phyloP scores from a whole-genome alignment of 768 basidiomycete species.

The Polyporus arcularius region DNA sequence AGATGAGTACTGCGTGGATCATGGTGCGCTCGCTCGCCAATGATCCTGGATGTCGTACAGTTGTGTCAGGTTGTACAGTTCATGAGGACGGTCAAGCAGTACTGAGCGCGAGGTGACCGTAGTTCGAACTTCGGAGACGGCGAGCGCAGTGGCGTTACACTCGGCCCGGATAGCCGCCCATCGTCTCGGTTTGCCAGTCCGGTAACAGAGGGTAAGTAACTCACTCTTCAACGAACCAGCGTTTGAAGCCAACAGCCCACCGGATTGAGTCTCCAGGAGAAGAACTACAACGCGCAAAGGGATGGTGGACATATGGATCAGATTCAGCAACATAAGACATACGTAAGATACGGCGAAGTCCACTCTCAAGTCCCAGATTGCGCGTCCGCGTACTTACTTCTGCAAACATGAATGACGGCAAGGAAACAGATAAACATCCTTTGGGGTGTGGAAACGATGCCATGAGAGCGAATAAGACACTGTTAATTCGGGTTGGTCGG shows the following conservation, averaged over 20 bases:
- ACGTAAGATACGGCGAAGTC: neutral
- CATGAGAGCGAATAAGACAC: too few species aligned
- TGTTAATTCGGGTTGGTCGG: neutral
- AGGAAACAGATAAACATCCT: too few species aligned
- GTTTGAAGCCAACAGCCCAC: too few species aligned
- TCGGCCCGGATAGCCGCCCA: neutral
- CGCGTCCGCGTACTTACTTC: too few species aligned
- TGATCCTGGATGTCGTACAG: neutral
- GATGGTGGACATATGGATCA: neutral
- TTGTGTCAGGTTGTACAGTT: neutral
- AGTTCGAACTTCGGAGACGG: too few species aligned
- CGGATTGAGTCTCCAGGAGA: too few species aligned
- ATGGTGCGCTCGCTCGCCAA: slow-evolving; percentile 35
- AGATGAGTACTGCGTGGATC: slow-evolving; percentile 88
- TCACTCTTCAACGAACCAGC: too few species aligned
- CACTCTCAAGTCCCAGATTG: neutral
- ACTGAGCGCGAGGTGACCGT: neutral
- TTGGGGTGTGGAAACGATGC: too few species aligned
- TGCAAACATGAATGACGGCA: too few species aligned
- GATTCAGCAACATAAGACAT: neutral
- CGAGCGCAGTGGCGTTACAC: neutral
- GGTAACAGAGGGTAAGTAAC: too few species aligned
- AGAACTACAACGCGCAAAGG: too few species aligned
- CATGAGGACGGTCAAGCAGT: too few species aligned
- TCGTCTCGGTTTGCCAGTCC: neutral